A percentile compares a stretch with the other conserved stretches of the same genome.
Conservation (phyloP, 2,329 filamentous ascomycete species). For the Microthyrium microscopicum region DNA sequence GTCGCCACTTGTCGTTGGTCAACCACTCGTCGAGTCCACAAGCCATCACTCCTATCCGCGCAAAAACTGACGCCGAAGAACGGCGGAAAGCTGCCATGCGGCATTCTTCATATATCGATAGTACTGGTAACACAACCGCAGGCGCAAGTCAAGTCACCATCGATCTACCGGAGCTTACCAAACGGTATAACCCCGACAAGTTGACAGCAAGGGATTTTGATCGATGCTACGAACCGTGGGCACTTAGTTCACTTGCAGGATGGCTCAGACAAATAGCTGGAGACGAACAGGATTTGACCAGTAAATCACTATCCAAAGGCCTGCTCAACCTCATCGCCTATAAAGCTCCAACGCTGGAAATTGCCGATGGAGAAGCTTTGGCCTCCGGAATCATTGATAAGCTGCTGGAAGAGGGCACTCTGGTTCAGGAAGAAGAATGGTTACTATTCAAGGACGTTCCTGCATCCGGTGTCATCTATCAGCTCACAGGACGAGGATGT, state of each 20-base stretch:
- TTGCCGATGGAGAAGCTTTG: constrained; percentile 82
- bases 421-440: constrained; percentile 91
- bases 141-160: constrained; percentile 41
- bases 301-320: constrained; percentile 72
- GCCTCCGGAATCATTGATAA: constrained; percentile 59
- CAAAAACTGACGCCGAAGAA: constrained; percentile 82
- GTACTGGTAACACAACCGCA: constrained; percentile 37
- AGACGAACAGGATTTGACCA: constrained; percentile 73
- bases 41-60: constrained; percentile 67
- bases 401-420: constrained; percentile 62
- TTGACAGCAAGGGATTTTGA: constrained; percentile 66
- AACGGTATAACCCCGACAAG: constrained; percentile 72
- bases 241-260: constrained; percentile 65
- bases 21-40: constrained; percentile 68
- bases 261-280: constrained; percentile 87
- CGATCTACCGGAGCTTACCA: constrained; percentile 67
- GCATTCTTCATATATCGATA: constrained; percentile 23
- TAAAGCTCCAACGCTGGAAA: constrained; percentile 97
- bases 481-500: constrained; percentile 79
- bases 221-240: constrained; percentile 81
- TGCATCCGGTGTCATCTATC: constrained; percentile 82
- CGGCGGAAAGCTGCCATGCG: constrained; percentile 22
- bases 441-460: constrained; percentile 72
- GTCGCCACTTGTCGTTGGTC: constrained; percentile 45
- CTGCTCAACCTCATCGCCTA: constrained; percentile 78